Evolutionary conservation across 2,329 filamentous ascomycete genomes (phyloP).

Genomic region (Penicillium fuscoglaucum): DNA sequence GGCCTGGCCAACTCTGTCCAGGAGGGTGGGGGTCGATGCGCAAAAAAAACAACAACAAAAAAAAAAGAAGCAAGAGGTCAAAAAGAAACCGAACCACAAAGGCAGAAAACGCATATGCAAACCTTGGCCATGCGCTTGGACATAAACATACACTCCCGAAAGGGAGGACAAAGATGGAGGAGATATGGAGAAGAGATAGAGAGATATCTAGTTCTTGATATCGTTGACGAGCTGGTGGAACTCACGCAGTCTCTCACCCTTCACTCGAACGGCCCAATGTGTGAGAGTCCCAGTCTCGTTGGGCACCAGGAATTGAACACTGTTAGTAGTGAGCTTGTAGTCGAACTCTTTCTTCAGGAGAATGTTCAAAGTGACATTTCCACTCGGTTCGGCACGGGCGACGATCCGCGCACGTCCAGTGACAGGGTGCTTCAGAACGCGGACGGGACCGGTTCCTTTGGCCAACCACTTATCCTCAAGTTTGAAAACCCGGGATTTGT

Average conservation of each 20-base stretch:
- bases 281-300: slow-evolving; percentile 62
- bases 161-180: slow-evolving; percentile 3
- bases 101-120: slow-evolving; percentile 4
- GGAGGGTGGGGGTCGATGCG: not conserved
- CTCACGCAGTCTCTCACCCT: slow-evolving; percentile 36
- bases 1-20: not conserved
- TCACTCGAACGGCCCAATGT: slow-evolving; percentile 71
- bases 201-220: slow-evolving; percentile 20
- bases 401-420: slow-evolving; percentile 68
- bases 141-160: slow-evolving; percentile 10
- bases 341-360: slow-evolving; percentile 59
- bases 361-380: slow-evolving; percentile 72
- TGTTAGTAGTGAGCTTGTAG: slow-evolving; percentile 60
- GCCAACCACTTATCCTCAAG: slow-evolving; percentile 63
- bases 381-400: slow-evolving; percentile 72
- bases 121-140: slow-evolving; percentile 9
- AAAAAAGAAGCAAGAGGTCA: not conserved
- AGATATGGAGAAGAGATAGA: not conserved
- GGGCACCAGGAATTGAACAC: slow-evolving; percentile 46
- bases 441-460: slow-evolving; percentile 70
- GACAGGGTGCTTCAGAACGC: slow-evolving; percentile 71
- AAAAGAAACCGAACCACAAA: not conserved
- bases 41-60: not conserved
- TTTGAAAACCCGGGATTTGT: slow-evolving; percentile 69
- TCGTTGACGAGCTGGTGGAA: slow-evolving; percentile 18